Evolutionary conservation across 208 protist species (phyloP).

Genomic region (Wallacemonas sp.): DNA sequence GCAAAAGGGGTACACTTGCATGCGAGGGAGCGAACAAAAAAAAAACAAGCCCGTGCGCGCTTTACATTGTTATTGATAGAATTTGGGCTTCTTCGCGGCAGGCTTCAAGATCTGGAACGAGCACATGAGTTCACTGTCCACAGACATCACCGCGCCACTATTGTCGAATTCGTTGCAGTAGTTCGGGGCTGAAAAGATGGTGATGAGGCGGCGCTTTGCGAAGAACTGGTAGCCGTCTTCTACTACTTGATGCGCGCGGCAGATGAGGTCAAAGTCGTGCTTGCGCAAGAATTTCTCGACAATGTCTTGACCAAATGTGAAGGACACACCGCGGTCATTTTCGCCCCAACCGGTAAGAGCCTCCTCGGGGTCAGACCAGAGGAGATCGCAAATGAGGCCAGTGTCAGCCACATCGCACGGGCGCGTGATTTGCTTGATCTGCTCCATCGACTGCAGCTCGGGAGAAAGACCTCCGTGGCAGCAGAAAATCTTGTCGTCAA

Average conservation of each 20-base stretch:
- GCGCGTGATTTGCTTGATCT: slow-evolving; percentile 96
- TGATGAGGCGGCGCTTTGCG: slow-evolving; percentile 94
- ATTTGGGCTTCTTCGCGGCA: slow-evolving; percentile 87
- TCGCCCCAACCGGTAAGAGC: slow-evolving; percentile 89
- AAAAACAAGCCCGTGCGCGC: background rate
- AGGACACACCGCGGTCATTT: slow-evolving; percentile 93
- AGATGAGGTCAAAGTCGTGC: slow-evolving; percentile 96
- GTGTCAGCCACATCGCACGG: slow-evolving; percentile 99
- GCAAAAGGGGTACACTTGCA: too few species aligned
- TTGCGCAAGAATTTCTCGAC: slow-evolving; percentile 95
- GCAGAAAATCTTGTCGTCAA: slow-evolving; percentile 99
- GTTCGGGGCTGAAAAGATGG: slow-evolving; percentile 98
- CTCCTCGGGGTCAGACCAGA: slow-evolving; percentile 99
- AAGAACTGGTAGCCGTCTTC: slow-evolving; percentile 97
- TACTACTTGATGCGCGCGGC: slow-evolving; percentile 97
- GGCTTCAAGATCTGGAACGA: slow-evolving; percentile 98
- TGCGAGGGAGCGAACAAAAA: background rate
- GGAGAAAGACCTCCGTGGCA: slow-evolving; percentile 98
- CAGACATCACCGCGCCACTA: slow-evolving; percentile 99
- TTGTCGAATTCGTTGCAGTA: slow-evolving; percentile 99
- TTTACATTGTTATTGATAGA: slow-evolving; percentile 51
- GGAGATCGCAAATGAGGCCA: slow-evolving; percentile 99
- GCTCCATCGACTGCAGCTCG: slow-evolving; percentile 95
- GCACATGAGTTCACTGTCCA: slow-evolving; percentile 98
- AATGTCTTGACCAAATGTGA: slow-evolving; percentile 91